Evolutionary conservation across 352 stramenopile genomes (phyloP), one percentile per base, ranked within the genome.

Genomic region (Globisporangium parvum): DNA sequence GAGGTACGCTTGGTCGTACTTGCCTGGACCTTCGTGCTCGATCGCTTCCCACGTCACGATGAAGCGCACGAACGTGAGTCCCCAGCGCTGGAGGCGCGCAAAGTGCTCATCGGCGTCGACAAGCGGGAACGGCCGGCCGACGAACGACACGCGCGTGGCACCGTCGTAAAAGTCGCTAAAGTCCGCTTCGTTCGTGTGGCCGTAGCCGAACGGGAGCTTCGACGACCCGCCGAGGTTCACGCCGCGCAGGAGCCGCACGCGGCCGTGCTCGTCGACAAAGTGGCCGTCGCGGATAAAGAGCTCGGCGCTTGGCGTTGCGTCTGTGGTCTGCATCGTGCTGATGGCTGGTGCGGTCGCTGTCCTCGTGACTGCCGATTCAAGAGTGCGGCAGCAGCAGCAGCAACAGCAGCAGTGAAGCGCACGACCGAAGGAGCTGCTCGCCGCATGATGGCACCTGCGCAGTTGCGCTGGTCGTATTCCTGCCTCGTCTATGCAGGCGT

Each of bases 31-130:
- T 2, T 33, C 70, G 57, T 97, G 88, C 50, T 96, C 87, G 50
- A 97, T 84, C 20, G 87, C 90, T 62, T 97, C 90, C 90, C 90
- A 97, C 5, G 86, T 96, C 9, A 96, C 72, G 35, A 96, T 74
- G 46, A 97, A 74, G 8, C 88, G 70, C 37, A 97, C 37, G 26
- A 93, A 80, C 21, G 71, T 96, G 55, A 94, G 75, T 0, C 90
- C 88, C 80, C 87, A 96, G 20, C 81, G 73, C 40, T 65, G 69
- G n/a, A 97, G 63, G 17, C 88, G 62, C 2, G 73, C 52, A 47
- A 97, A 91, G 56, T 97, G 88, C 26, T 67, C 18, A 28, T 87
- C 68, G 6, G 87, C 88, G 41, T 97, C 85, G 4, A 56, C 59
- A 12, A 97, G 59, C 4, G 90, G 84, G 59, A 97, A 97, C 20